Evolutionary conservation across 495 filamentous ascomycete genomes (phyloP), one percentile per base, ranked within the genome.

Genomic region (Annulohypoxylon stygium): DNA sequence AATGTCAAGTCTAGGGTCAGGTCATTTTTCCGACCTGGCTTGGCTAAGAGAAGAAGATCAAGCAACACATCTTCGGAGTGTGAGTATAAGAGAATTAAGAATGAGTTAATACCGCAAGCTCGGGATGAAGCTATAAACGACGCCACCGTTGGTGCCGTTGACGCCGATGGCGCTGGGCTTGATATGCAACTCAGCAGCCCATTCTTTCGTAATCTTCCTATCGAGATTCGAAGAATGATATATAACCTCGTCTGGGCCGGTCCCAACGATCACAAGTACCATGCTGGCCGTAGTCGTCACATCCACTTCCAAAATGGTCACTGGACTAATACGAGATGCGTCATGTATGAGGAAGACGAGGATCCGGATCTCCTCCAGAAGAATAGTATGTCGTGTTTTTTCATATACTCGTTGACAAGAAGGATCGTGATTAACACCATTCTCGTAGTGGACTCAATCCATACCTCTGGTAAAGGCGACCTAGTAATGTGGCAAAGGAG

Each of bases 191-290:
- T 67, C 9, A 34, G 36, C 8, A 73, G 72, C 50, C 58, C 69
- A 2, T 77, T 79, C 59, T 78, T 81, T 59, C 69, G 65, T 4
- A 64, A 73, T 6, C 41, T 81, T 2, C 79, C 79, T n/a, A 48
- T 70, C 2, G 79, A 80, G 61, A 76, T 81, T 4, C 67, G 79
- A 14, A 77, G 67, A 53, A 79, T 81, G 73, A 75, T 81, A 62
- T 81, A 81, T 39, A 59, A 66, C 16, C 66, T 78, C 51, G 68
- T 75, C 16, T 79, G 77, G 77, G 9, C 25, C 9, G 73, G 68
- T 1, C 51, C 53, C 16, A 68, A 74, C 39, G 77, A 77, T 41
- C 54, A 77, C 67, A 71, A 70, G 47, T 79, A 79, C 45, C 75
- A 79, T 30, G 45, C 64, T 5, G 20, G 39, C 10, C 59, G 66